phyloP scores from a whole-genome alignment of 495 filamentous ascomycete genomes.

The Talaromyces adpressus region DNA sequence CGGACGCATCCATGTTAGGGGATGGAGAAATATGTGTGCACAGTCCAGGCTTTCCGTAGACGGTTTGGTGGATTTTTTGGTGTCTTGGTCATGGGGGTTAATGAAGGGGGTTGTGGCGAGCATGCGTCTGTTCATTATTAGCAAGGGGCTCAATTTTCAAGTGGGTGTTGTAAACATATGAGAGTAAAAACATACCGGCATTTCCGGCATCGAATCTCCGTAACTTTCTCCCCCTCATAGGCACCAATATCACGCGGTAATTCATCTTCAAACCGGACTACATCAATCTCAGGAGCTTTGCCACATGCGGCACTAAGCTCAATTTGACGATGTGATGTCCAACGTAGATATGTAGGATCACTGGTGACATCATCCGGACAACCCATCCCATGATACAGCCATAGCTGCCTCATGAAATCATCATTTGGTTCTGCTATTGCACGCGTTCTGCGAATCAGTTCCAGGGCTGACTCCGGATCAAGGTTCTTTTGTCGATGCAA shows the following conservation, averaged over 20 bases:
- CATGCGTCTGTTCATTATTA: constrained; percentile 37
- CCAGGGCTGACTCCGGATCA: constrained; percentile 53
- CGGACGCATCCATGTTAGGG: constrained; percentile 87
- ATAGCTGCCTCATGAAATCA: constrained; percentile 82
- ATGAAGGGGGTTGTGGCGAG: constrained; percentile 60
- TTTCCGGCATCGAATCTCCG: constrained; percentile 57
- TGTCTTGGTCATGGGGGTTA: constrained; percentile 41
- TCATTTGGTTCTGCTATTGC: constrained; percentile 76
- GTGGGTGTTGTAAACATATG: background rate
- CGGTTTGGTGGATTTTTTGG: constrained; percentile 10
- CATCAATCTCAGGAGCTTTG: constrained; percentile 63
- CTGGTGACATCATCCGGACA: constrained; percentile 62
- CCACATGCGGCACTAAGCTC: constrained; percentile 63
- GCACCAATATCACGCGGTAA: constrained; percentile 22
- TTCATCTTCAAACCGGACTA: constrained; percentile 83
- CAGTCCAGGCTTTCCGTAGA: constrained; percentile 36
- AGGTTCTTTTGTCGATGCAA: constrained; percentile 54
- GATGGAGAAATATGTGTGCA: constrained; percentile 82
- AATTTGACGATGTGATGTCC: constrained; percentile 76
- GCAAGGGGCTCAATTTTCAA: background rate
- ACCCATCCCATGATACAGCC: constrained; percentile 79
- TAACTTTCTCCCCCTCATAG: constrained; percentile 18
- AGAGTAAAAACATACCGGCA: constrained; percentile 37
- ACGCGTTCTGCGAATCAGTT: constrained; percentile 55
- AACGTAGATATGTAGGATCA: constrained; percentile 74